Conservation (phyloP, 2,329 filamentous ascomycete genomes). For the Cladosporium cucumerinum region DNA sequence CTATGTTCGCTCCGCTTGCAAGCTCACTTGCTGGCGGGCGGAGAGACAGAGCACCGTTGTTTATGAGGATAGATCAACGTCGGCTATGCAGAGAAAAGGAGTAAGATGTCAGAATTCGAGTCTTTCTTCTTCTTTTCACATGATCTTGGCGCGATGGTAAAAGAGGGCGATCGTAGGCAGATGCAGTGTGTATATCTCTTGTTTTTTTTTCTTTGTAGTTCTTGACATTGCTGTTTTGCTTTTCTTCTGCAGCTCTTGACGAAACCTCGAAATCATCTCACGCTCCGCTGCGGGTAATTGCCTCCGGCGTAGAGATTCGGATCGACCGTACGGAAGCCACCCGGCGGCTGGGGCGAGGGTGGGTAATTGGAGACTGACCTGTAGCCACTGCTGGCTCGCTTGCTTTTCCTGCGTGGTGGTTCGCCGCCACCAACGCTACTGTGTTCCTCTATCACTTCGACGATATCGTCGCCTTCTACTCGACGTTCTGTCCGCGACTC, state of each 20-base stretch:
- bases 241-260: not conserved
- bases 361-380: slow-evolving; percentile 42
- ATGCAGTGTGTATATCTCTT: not conserved
- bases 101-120: slow-evolving; percentile 15
- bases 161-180: not conserved
- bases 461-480: slow-evolving; percentile 52
- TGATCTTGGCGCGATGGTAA: not conserved
- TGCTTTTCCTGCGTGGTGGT: slow-evolving; percentile 38
- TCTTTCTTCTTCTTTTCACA: not conserved
- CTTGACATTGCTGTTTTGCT: slow-evolving; percentile 11
- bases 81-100: slow-evolving; percentile 13
- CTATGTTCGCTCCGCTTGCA: not conserved
- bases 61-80: slow-evolving; percentile 3
- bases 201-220: not conserved
- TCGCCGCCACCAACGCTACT: slow-evolving; percentile 39
- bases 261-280: slow-evolving; percentile 10
- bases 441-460: slow-evolving; percentile 58
- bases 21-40: not conserved
- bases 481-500: slow-evolving; percentile 37
- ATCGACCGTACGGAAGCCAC: slow-evolving; percentile 13
- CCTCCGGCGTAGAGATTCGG: slow-evolving; percentile 37
- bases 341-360: slow-evolving; percentile 15
- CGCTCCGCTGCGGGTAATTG: slow-evolving; percentile 21
- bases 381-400: slow-evolving; percentile 43
- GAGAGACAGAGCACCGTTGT: not conserved